A percentile compares a stretch with the other conserved stretches of the same genome.
Evolutionary conservation across 1,284 basidiomycete species (phyloP).

Genomic region (Ganoderma sinense): DNA sequence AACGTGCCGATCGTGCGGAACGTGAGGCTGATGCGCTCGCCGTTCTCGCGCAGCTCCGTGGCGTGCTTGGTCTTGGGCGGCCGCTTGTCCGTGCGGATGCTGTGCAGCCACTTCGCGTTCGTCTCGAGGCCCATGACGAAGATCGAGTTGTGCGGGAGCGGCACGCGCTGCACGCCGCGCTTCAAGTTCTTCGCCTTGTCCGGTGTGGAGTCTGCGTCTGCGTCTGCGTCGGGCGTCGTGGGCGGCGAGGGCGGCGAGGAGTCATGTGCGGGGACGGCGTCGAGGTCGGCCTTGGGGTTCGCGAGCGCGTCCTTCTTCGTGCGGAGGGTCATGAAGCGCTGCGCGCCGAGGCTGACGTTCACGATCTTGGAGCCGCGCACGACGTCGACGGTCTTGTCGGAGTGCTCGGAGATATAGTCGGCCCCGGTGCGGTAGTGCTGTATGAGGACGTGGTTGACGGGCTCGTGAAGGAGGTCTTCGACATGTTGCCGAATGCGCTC

Average conservation of each 20-base stretch:
- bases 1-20: constrained; percentile 81
- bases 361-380: constrained; percentile 73
- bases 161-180: constrained; percentile 64
- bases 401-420: constrained; percentile 84
- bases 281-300: constrained; percentile 13
- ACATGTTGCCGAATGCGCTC: constrained; percentile 66
- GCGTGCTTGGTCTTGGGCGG: constrained; percentile 55
- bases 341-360: constrained; percentile 79
- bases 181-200: constrained; percentile 6
- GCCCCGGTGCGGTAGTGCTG: constrained; percentile 78
- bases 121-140: constrained; percentile 77
- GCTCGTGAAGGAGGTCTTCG: constrained; percentile 59
- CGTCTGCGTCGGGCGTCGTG: not conserved
- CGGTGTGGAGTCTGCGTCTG: no score
- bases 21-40: constrained; percentile 79
- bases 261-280: not conserved
- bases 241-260: not conserved
- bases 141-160: constrained; percentile 79
- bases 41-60: constrained; percentile 58
- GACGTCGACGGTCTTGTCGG: constrained; percentile 83
- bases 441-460: constrained; percentile 81
- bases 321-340: constrained; percentile 73
- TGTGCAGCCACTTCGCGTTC: constrained; percentile 74
- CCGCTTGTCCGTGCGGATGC: constrained; percentile 76
- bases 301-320: constrained; percentile 58